phyloP scores from a whole-genome alignment of 2,329 filamentous ascomycete genomes.

The Mycosphaerelloides madeirae region DNA sequence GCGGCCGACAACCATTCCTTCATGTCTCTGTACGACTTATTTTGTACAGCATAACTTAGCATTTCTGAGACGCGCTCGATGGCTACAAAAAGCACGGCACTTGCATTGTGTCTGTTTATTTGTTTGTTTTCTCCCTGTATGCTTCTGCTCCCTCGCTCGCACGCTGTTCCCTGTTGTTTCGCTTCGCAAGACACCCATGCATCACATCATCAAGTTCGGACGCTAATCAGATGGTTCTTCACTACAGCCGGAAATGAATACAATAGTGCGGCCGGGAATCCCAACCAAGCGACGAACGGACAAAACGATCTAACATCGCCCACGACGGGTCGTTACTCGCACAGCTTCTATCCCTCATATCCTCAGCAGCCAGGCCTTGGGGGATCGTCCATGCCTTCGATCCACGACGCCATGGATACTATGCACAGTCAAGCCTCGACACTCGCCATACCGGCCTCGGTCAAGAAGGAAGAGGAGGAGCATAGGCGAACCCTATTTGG shows the following conservation, averaged over 20 bases:
- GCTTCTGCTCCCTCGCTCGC: conserved; percentile 4
- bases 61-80: background rate
- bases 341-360: conserved; percentile 71
- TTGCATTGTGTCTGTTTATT: conserved; percentile 26
- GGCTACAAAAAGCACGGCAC: conserved; percentile 16
- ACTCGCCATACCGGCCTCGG: conserved; percentile 35
- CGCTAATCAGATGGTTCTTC: conserved; percentile 41
- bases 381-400: conserved; percentile 59
- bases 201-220: conserved; percentile 26
- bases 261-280: conserved; percentile 58
- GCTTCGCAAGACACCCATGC: conserved; percentile 27
- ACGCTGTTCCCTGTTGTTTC: conserved; percentile 23
- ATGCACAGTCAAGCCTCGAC: conserved; percentile 33
- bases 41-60: conserved; percentile 24
- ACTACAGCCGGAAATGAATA: conserved; percentile 54
- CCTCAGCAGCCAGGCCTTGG: conserved; percentile 55
- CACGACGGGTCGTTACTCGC: conserved; percentile 66
- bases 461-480: conserved; percentile 50
- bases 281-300: conserved; percentile 58
- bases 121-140: conserved; percentile 28
- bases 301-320: conserved; percentile 47
- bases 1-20: conserved; percentile 18
- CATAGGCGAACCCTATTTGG: conserved; percentile 71
- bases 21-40: conserved; percentile 18
- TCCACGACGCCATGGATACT: conserved; percentile 54